Base-by-base conservation (phyloP, 2,329 filamentous ascomycete species). In the Dothistroma septosporum region DNA sequence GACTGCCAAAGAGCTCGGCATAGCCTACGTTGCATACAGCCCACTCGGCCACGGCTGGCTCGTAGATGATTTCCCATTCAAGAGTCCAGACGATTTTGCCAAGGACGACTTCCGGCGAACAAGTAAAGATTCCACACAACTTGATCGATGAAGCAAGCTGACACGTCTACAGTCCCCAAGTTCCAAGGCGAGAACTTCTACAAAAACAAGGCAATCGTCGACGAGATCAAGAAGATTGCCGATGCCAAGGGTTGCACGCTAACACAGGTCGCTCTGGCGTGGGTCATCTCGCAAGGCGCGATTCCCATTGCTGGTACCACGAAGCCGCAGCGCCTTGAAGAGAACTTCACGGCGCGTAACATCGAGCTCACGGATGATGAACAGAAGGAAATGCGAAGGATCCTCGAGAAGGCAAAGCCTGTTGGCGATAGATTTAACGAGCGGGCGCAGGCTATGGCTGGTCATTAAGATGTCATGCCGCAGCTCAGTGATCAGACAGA, bases 1-100 rank as follows among this genome's bases (percentile, higher is more conserved):
- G 14, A 74, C 78, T 0, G 77, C 76, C 60, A 75, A 78, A 10
- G 79, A 82, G 64, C 75, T 82, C 6, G 80, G 75, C 6, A 68
- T 77, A 1, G 68, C 74, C 1, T 64, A 75, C 33, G 72, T 78
- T 1, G 74, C 74, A 12, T 77, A 75, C 59, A 72, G 68, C n/a
- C 76, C 76, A 1, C 64, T 77, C 2, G 74, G 75, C 0, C 73
- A 76, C 47, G 76, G 76, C 10, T 69, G 82, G 28, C 64, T 83
- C 16, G 78, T 77, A 0, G 76, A 76, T 2, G 63, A 63, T 12
- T 74, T 80, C 64, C 72, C 56, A 3, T 68, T 65, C 61, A 56
- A 72, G 22, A 73, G 69, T 1, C 69, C 62, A 2, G 75, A 75
- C 4, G 76, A 80, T 44, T 70, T 78, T 37, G 72, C 73, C 9